Conservation (phyloP, 768 basidiomycete genomes). For the Suillus fuscotomentosus region DNA sequence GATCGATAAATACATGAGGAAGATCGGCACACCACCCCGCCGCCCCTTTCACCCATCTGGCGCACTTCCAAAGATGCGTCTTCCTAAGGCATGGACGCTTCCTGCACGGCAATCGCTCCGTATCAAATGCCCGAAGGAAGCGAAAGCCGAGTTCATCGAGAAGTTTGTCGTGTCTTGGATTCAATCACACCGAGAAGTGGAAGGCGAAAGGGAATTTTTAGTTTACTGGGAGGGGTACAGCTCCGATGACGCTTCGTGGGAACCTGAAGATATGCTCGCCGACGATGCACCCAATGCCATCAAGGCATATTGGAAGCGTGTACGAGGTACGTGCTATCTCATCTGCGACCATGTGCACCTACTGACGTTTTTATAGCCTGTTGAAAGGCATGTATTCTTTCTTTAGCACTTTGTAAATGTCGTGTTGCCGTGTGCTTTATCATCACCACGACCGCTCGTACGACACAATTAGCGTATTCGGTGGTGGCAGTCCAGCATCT, state of each 20-base stretch:
- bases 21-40: slow-evolving; percentile 35
- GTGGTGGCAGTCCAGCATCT: not conserved
- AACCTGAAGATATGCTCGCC: slow-evolving; percentile 43
- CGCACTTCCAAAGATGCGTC: slow-evolving; percentile 22
- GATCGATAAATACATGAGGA: slow-evolving; percentile 72
- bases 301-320: slow-evolving; percentile 35
- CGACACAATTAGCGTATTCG: not conserved
- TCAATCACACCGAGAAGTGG: slow-evolving; percentile 33
- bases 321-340: slow-evolving; percentile 11
- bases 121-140: slow-evolving; percentile 36
- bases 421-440: not conserved
- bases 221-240: slow-evolving; percentile 60
- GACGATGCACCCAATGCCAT: slow-evolving; percentile 50
- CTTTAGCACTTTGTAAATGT: not conserved
- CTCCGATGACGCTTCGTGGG: slow-evolving; percentile 55
- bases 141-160: slow-evolving; percentile 34
- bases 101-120: slow-evolving; percentile 40
- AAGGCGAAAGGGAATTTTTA: slow-evolving; percentile 40
- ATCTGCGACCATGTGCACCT: not conserved
- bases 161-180: slow-evolving; percentile 42
- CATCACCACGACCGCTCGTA: not conserved
- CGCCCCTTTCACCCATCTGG: slow-evolving; percentile 36
- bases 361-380: not conserved
- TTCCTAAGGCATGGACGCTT: slow-evolving; percentile 60
- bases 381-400: not conserved